These are phyloP conservation scores for Globisporangium mamillatum DNA, from an alignment of 352 stramenopile genomes.

Conservation along the genomic window DNA sequence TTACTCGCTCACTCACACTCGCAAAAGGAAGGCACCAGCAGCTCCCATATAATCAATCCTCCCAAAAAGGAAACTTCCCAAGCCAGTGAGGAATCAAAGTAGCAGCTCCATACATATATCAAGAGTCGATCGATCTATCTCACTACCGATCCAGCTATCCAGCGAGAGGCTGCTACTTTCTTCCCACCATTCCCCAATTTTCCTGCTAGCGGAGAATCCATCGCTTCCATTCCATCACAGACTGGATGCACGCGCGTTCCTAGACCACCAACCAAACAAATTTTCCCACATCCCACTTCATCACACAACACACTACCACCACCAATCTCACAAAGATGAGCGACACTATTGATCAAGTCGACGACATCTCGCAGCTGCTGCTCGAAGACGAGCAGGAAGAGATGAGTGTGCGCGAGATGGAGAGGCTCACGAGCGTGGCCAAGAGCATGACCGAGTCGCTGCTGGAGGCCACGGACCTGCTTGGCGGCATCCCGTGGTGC, in stretches of 20 bases:
- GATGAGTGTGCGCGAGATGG: constrained; percentile 55
- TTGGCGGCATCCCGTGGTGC: constrained; percentile 66
- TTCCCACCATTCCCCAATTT: constrained; percentile 7
- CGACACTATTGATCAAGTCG: background rate
- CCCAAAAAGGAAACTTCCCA: background rate
- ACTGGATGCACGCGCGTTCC: too few species aligned
- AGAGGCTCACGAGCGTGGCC: constrained; percentile 65
- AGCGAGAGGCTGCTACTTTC: background rate
- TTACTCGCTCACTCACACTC: background rate
- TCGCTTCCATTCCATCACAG: background rate
- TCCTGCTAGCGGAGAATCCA: background rate
- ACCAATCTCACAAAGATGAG: background rate
- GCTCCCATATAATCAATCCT: background rate
- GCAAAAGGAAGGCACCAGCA: background rate
- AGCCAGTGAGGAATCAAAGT: background rate
- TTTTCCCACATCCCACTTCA: background rate
- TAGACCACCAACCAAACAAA: background rate
- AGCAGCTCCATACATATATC: background rate
- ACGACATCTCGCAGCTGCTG: background rate
- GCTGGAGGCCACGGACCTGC: constrained; percentile 69
- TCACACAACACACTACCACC: background rate
- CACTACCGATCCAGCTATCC: background rate
- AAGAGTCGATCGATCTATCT: background rate
- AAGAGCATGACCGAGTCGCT: constrained; percentile 83
- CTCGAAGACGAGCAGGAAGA: constrained; percentile 2